Evolutionary conservation across 2,329 filamentous ascomycete species (phyloP).

Genomic region (Verticillium albo-atrum): DNA sequence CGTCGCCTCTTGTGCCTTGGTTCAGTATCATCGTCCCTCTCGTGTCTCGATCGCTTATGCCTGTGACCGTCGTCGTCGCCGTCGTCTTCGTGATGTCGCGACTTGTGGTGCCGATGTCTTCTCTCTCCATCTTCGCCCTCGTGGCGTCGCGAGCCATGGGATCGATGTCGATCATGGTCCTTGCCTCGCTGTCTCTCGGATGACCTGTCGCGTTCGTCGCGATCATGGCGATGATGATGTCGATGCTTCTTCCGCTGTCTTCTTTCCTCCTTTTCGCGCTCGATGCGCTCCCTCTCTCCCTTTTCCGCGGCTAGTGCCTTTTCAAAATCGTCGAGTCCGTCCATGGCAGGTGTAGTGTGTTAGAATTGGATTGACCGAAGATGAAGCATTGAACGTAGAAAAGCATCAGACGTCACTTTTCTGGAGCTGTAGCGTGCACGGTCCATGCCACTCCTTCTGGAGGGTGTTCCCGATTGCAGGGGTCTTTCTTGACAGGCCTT

Average conservation of each 20-base stretch:
- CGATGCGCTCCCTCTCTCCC: slow-evolving; percentile 42
- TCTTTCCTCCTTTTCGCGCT: slow-evolving; percentile 39
- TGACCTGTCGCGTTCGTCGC: slow-evolving; percentile 27
- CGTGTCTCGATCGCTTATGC: slow-evolving; percentile 61
- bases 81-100: slow-evolving; percentile 33
- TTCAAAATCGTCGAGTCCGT: slow-evolving; percentile 69
- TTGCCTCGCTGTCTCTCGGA: slow-evolving; percentile 15
- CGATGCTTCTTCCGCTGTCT: slow-evolving; percentile 39
- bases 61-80: slow-evolving; percentile 52
- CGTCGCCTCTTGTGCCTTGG: slow-evolving; percentile 27
- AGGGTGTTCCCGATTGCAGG: neutral
- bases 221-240: slow-evolving; percentile 38
- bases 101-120: slow-evolving; percentile 26
- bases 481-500: neutral
- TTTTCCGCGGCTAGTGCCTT: slow-evolving; percentile 67
- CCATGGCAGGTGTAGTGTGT: slow-evolving; percentile 29
- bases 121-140: slow-evolving; percentile 17
- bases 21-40: slow-evolving; percentile 44
- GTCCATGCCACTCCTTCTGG: neutral
- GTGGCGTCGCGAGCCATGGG: slow-evolving; percentile 5
- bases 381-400: too few species aligned
- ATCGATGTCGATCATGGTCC: slow-evolving; percentile 13
- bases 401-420: neutral
- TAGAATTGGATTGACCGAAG: neutral
- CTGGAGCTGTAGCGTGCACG: neutral